Conservation (phyloP, 1,139 yeast species). For the Lodderomyces theae region DNA sequence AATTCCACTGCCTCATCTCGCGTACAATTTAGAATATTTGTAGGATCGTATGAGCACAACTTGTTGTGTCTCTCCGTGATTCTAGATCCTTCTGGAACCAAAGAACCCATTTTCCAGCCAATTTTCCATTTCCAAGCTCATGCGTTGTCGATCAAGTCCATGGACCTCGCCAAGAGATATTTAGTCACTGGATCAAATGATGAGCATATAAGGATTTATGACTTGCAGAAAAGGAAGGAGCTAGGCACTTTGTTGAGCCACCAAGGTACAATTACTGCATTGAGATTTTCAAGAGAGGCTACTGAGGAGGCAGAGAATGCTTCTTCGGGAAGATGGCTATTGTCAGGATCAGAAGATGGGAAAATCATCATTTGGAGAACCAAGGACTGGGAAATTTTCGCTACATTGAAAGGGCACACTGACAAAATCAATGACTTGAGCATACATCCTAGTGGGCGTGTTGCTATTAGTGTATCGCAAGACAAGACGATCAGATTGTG, state of each 20-base stretch:
- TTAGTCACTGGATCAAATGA: constrained; percentile 94
- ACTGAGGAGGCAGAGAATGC: constrained; percentile 8
- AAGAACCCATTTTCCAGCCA: constrained; percentile 74
- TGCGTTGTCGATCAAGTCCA: constrained; percentile 77
- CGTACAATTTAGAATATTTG: constrained; percentile 68
- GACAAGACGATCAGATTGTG: constrained; percentile 84
- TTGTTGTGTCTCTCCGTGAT: constrained; percentile 77
- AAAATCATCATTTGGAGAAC: constrained; percentile 90
- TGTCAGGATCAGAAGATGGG: constrained; percentile 91
- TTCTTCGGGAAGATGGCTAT: constrained; percentile 75
- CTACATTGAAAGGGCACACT: constrained; percentile 81
- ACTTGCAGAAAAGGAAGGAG: constrained; percentile 89
- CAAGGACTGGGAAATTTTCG: constrained; percentile 94
- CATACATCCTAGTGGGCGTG: constrained; percentile 89
- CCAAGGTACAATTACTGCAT: constrained; percentile 79
- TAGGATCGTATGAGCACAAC: constrained; percentile 95
- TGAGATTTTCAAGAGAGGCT: constrained; percentile 63
- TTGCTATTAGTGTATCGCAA: constrained; percentile 84
- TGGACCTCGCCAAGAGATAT: constrained; percentile 81
- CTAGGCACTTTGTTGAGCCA: constrained; percentile 88
- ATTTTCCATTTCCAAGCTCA: constrained; percentile 96
- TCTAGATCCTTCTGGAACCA: constrained; percentile 31
- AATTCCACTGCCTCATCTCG: constrained; percentile 5
- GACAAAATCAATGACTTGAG: constrained; percentile 78
- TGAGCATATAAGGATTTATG: constrained; percentile 92